phyloP scores from a whole-genome alignment of 495 filamentous ascomycete species.

The Penicillium subrubescens region DNA sequence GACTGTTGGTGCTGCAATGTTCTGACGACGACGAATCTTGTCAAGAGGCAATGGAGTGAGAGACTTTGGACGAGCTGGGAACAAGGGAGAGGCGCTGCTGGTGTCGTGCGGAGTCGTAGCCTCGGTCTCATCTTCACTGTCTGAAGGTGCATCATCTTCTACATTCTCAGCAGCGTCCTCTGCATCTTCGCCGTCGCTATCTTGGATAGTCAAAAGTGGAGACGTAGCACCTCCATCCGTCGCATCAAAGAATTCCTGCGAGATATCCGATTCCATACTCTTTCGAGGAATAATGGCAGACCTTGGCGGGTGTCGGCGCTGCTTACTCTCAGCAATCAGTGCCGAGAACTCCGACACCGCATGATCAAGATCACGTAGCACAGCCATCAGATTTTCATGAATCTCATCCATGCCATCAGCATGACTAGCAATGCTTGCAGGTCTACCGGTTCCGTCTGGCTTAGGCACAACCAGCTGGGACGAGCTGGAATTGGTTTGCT shows the following conservation, averaged over 20 bases:
- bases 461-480: slow-evolving; percentile 62
- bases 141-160: slow-evolving; percentile 43
- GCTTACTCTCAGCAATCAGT: slow-evolving; percentile 75
- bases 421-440: slow-evolving; percentile 38
- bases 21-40: slow-evolving; percentile 64
- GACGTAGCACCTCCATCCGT: slow-evolving; percentile 67
- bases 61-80: slow-evolving; percentile 72
- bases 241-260: slow-evolving; percentile 94
- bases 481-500: slow-evolving; percentile 44
- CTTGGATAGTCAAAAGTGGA: slow-evolving; percentile 73
- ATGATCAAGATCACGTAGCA: slow-evolving; percentile 79
- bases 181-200: slow-evolving; percentile 55
- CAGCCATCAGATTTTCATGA: slow-evolving; percentile 74
- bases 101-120: slow-evolving; percentile 37
- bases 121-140: slow-evolving; percentile 59
- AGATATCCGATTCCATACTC: slow-evolving; percentile 79
- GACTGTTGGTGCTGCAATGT: slow-evolving; percentile 70
- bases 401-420: slow-evolving; percentile 61
- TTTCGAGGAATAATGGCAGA: slow-evolving; percentile 59
- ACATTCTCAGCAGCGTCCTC: slow-evolving; percentile 35
- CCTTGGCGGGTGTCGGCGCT: slow-evolving; percentile 62
- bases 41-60: slow-evolving; percentile 77
- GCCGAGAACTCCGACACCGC: slow-evolving; percentile 80
- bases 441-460: slow-evolving; percentile 29
- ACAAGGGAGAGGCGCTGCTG: slow-evolving; percentile 57